These are phyloP conservation scores for Astrothelium macrocarpum DNA, from an alignment of 495 filamentous ascomycete genomes.

Conservation along the genomic window DNA sequence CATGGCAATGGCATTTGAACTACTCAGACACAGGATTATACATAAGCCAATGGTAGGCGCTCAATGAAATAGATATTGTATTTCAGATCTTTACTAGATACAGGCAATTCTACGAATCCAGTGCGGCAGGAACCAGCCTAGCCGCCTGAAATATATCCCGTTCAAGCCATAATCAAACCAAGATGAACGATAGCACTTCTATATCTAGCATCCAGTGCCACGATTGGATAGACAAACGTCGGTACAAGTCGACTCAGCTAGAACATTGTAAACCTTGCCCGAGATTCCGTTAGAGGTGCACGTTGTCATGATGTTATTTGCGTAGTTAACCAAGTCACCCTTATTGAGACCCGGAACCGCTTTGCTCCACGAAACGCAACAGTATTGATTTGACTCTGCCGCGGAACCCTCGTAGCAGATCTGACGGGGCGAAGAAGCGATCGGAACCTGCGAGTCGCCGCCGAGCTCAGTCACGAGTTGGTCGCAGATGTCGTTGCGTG, in stretches of 20 bases:
- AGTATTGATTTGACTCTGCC: background rate
- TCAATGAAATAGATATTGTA: too few species aligned
- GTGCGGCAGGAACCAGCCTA: too few species aligned
- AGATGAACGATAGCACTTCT: too few species aligned
- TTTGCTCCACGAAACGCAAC: background rate
- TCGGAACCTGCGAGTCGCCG: conserved; percentile 39
- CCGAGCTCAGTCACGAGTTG: conserved; percentile 33
- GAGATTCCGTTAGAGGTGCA: background rate
- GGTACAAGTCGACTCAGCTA: background rate
- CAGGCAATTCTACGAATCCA: too few species aligned
- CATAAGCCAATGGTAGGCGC: too few species aligned
- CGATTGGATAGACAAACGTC: background rate
- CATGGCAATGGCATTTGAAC: too few species aligned
- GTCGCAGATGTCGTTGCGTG: background rate
- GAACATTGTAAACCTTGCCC: background rate
- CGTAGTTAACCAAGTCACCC: background rate
- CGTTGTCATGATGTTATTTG: background rate
- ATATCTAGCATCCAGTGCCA: background rate
- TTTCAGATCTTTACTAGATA: too few species aligned
- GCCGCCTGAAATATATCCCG: too few species aligned
- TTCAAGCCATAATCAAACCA: too few species aligned
- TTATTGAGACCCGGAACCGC: background rate
- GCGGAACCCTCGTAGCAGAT: background rate
- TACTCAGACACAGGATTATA: too few species aligned
- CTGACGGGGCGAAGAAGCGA: background rate